These are phyloP conservation scores for Leishmania turanica DNA, from an alignment of 208 protist species.

Conservation along the genomic window DNA sequence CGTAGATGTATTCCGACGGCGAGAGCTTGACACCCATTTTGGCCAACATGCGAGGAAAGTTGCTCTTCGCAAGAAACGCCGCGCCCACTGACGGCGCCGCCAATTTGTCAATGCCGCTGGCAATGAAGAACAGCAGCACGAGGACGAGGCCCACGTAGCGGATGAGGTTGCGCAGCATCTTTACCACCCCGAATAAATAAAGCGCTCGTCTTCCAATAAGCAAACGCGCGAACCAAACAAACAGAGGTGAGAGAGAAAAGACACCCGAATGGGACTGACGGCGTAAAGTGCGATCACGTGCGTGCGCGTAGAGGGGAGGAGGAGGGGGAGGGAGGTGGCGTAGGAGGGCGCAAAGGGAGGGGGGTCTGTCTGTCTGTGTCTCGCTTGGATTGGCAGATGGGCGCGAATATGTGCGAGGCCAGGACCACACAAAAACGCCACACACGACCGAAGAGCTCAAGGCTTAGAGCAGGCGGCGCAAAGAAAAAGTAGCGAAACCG, in stretches of 20 bases:
- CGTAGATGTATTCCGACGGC: slow-evolving; percentile 44
- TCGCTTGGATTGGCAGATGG: not conserved
- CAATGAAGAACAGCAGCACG: slow-evolving; percentile 61
- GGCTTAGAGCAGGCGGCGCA: not conserved
- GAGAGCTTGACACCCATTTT: slow-evolving; percentile 24
- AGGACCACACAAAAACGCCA: not conserved
- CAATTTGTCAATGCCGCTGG: slow-evolving; percentile 55
- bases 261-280: not conserved
- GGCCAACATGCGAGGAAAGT: slow-evolving; percentile 60
- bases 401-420: not conserved
- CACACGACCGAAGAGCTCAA: not conserved
- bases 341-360: not conserved
- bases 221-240: not conserved
- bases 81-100: slow-evolving; percentile 45
- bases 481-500: not conserved
- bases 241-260: not conserved
- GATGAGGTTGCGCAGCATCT: slow-evolving; percentile 47
- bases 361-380: not conserved
- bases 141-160: slow-evolving; percentile 71
- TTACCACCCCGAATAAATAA: not conserved
- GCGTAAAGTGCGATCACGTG: not conserved
- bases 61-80: slow-evolving; percentile 61
- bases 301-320: not conserved
- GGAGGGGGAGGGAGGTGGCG: not conserved
- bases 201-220: not conserved